Base-by-base conservation (phyloP, 345 rosid species). In the Acer campestre region DNA sequence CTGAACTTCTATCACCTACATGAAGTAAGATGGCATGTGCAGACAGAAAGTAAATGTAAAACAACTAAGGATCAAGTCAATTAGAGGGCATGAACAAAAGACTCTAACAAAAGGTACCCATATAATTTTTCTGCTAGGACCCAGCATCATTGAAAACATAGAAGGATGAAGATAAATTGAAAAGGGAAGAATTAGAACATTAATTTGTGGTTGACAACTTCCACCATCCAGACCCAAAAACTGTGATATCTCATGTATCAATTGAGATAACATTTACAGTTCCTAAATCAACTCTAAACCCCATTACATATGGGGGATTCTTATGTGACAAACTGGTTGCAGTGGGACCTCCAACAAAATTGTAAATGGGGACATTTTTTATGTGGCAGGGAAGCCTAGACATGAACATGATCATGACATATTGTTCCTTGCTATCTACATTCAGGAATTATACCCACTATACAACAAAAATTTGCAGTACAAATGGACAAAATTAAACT, bases 381-480 rank as follows among this genome's bases (percentile, higher is more conserved):
- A 35, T 35, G 70, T 59, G 80, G 71, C 74, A 72, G 70, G 71
- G 77, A 51, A 73, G 23, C 70, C 29, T 40, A 65, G 75, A 68
- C 73, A 75, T 69, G 69, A 73, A 56, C 73, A 73, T 58, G 69
- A 73, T 42, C 70, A 73, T 58, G 79, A 73, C 77, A 70, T 61
- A 70, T 35, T 31, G 80, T 66, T 78, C 62, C 62, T 71, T 46
- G 73, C 68, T 67, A 68, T 62, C 69, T 69, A 51, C 70, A 76
- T 31, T 64, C 69, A 74, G 18, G 55, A 80, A 82, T 64, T 61
- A 73, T 31, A 65, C 61, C 63, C 74, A 10, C 75, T 64, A 49
- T 31, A 71, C 40, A 64, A 80, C 64, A 63, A 70, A 63, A 77
- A 61, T 44, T 56, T 74, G 77, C 74, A 66, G 67, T 31, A 48